Percentiles rank a stretch among this genome's conserved stretches.
Conservation (phyloP, 768 basidiomycete genomes). For the Russula earlei region DNA sequence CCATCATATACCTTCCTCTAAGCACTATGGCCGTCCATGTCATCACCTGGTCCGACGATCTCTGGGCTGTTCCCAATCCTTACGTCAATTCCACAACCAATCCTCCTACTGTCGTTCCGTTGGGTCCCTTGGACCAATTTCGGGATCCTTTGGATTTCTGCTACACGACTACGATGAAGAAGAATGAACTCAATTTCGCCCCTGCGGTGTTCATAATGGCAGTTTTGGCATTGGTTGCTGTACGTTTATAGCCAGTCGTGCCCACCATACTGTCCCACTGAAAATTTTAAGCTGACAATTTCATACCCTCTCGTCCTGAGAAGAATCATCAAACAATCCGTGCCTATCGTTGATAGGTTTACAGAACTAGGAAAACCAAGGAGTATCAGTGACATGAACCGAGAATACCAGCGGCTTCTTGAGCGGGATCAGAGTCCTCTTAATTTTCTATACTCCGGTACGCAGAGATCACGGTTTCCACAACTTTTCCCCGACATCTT, state of each 20-base stretch:
- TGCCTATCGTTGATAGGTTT: constrained; percentile 56
- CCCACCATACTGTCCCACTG: not conserved
- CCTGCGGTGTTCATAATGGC: constrained; percentile 53
- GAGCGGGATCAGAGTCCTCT: constrained; percentile 58
- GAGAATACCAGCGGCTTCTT: constrained; percentile 60
- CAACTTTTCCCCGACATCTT: not conserved
- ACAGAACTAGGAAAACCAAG: constrained; percentile 63
- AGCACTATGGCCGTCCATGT: constrained; percentile 72
- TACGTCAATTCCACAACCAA: constrained; percentile 48
- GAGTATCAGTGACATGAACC: constrained; percentile 47
- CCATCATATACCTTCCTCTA: constrained; percentile 64
- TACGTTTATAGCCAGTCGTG: constrained; percentile 28
- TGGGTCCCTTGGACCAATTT: constrained; percentile 48
- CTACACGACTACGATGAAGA: constrained; percentile 70
- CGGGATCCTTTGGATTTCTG: constrained; percentile 63
- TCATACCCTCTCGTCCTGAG: constrained; percentile 63
- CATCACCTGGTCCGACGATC: constrained; percentile 67
- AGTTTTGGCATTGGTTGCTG: constrained; percentile 38
- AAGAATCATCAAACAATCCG: constrained; percentile 43
- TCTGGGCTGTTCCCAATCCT: constrained; percentile 64
- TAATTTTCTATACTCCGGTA: constrained; percentile 61
- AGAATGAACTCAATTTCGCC: constrained; percentile 60
- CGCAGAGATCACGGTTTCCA: constrained; percentile 17
- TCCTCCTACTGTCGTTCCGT: constrained; percentile 39
- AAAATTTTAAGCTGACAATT: constrained; percentile 41